Percentiles rank a stretch among this genome's conserved stretches.
phyloP scores from a whole-genome alignment of 164 flowering plant species.

The Tinospora cordifolia region DNA sequence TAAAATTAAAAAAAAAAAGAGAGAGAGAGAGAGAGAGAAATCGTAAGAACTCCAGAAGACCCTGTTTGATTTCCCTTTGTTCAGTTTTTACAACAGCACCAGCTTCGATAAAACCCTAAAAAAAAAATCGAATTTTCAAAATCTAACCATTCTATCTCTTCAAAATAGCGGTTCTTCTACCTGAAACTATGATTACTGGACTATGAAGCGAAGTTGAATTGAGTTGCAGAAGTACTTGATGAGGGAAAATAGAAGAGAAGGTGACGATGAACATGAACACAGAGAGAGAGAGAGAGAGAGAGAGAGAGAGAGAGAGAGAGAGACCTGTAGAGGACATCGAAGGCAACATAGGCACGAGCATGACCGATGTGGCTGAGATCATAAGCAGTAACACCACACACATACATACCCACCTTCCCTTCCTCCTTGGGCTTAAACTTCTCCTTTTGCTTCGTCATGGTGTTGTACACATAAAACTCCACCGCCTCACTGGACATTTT shows the following conservation, averaged over 20 bases:
- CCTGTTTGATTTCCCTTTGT: too few relatives aligned
- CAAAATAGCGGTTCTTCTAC: too few relatives aligned
- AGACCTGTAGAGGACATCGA: constrained; percentile 71
- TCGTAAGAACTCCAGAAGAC: too few relatives aligned
- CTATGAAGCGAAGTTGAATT: too few relatives aligned
- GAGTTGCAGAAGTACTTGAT: neutral
- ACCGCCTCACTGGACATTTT: neutral
- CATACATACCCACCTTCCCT: constrained; percentile 70
- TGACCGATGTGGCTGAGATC: constrained; percentile 84
- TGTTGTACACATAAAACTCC: constrained; percentile 44
- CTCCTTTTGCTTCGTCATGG: constrained; percentile 64
- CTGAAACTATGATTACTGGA: too few relatives aligned
- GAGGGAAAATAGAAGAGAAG: neutral
- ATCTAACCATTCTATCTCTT: too few relatives aligned
- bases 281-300: neutral
- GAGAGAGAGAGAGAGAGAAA: too few relatives aligned
- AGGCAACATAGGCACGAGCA: constrained; percentile 76
- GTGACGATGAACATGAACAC: neutral
- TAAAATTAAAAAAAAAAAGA: too few relatives aligned
- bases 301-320: neutral
- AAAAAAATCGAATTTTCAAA: too few relatives aligned
- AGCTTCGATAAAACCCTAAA: too few relatives aligned
- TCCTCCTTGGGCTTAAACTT: constrained; percentile 41
- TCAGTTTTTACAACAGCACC: too few relatives aligned
- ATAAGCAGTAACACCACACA: constrained; percentile 75